A percentile compares a stretch with the other conserved stretches of the same genome.
phyloP scores from a whole-genome alignment of 2,329 filamentous ascomycete species.

The Fusarium devonianum region DNA sequence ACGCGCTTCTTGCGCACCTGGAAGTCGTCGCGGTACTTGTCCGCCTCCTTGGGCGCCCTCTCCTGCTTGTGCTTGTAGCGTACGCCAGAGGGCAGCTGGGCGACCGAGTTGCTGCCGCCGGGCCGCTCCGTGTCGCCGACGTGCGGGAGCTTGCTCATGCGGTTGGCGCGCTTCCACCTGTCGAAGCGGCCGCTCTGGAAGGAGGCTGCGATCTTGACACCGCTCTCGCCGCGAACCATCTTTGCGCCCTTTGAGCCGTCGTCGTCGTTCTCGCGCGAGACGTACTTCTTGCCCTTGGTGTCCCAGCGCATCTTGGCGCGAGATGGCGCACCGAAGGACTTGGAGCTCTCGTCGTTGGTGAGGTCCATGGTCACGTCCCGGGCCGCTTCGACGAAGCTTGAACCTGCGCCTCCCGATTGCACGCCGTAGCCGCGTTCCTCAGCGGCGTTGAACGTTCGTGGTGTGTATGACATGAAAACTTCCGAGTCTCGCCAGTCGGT shows the following conservation, averaged over 20 bases:
- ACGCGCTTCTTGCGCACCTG: conserved; percentile 89
- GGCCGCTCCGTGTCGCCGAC: conserved; percentile 81
- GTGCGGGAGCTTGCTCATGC: conserved; percentile 77
- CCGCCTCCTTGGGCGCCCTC: conserved; percentile 89
- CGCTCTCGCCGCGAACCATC: conserved; percentile 87
- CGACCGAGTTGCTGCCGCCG: conserved; percentile 24
- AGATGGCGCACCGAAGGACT: conserved; percentile 79
- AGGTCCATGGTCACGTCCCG: conserved; percentile 91
- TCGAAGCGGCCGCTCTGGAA: conserved; percentile 96
- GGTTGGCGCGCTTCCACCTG: conserved; percentile 87
- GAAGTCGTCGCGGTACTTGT: conserved; percentile 92
- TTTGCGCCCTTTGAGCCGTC: conserved; percentile 78
- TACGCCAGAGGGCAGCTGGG: conserved; percentile 45
- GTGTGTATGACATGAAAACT: conserved; percentile 96
- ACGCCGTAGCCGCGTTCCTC: conserved; percentile 96
- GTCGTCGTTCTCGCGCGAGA: conserved; percentile 88
- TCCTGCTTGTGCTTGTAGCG: conserved; percentile 88
- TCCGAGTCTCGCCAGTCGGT: conserved; percentile 82
- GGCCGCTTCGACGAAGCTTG: conserved; percentile 88
- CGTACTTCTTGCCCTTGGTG: conserved; percentile 95
- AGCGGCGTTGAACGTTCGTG: conserved; percentile 77
- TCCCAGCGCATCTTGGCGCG: conserved; percentile 90
- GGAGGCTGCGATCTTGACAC: conserved; percentile 92
- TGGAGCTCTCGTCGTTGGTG: conserved; percentile 82
- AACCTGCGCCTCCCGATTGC: conserved; percentile 76